These are phyloP conservation scores for Agarophyton chilense DNA, from an alignment of 23 red algal species.

Conservation along the genomic window DNA sequence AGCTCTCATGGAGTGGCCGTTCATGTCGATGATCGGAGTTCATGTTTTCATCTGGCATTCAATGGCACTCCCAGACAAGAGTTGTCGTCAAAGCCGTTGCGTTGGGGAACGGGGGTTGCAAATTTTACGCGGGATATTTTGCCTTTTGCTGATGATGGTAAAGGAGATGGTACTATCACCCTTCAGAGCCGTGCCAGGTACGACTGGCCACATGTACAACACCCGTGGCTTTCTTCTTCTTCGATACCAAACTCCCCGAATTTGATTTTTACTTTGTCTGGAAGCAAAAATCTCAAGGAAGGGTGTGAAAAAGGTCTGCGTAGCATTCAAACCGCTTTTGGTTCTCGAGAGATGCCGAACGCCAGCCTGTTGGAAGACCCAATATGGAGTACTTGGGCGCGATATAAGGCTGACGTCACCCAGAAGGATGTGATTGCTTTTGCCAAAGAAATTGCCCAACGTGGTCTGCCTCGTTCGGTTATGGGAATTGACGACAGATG, in stretches of 20 bases:
- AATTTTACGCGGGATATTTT: slow-evolving; percentile 83
- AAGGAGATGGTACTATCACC: slow-evolving; percentile 62
- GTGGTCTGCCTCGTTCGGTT: slow-evolving; percentile 71
- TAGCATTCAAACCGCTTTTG: not conserved
- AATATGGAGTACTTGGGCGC: slow-evolving; percentile 96
- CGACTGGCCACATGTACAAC: slow-evolving; percentile 73
- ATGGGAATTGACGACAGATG: slow-evolving; percentile 95
- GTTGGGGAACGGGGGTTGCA: slow-evolving; percentile 84
- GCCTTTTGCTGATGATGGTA: slow-evolving; percentile 25
- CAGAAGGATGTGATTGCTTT: slow-evolving; percentile 77
- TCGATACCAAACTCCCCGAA: slow-evolving; percentile 6
- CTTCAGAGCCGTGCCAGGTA: slow-evolving; percentile 77
- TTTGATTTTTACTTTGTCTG: slow-evolving; percentile 24
- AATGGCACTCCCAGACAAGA: slow-evolving; percentile 61
- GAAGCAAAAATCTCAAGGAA: slow-evolving; percentile 14
- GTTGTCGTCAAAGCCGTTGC: slow-evolving; percentile 13
- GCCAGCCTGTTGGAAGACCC: slow-evolving; percentile 57
- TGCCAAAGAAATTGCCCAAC: slow-evolving; percentile 70
- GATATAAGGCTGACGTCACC: slow-evolving; percentile 83
- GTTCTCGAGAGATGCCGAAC: slow-evolving; percentile 7
- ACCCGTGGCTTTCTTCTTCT: slow-evolving; percentile 69
- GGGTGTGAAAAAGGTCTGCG: slow-evolving; percentile 1
- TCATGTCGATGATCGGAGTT: slow-evolving; percentile 58
- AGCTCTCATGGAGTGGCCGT: slow-evolving; percentile 65
- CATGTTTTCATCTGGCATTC: slow-evolving; percentile 85